Evolutionary conservation across 768 basidiomycete genomes (phyloP).

Genomic region (Auriscalpium orientale): DNA sequence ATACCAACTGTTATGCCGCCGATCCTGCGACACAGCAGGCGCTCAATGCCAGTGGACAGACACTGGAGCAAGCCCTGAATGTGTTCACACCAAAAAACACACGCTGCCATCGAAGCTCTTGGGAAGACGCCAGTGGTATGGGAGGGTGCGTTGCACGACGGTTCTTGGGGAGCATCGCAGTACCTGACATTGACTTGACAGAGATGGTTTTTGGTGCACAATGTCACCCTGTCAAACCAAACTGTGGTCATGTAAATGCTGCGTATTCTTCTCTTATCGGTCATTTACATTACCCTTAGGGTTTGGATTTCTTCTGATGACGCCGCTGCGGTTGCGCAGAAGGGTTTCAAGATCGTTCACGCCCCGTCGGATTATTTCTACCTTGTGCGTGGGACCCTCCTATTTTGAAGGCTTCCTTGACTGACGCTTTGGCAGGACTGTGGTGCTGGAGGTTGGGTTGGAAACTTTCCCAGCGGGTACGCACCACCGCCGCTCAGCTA

Average conservation of each 20-base stretch:
- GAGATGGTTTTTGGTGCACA: conserved; percentile 30
- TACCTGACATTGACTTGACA: neutral
- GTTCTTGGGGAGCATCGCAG: no score
- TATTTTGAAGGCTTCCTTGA: neutral
- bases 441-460: neutral
- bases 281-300: conserved; percentile 51
- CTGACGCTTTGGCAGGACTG: neutral
- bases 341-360: conserved; percentile 58
- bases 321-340: conserved; percentile 49
- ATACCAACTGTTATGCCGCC: conserved; percentile 30
- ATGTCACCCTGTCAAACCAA: conserved; percentile 27
- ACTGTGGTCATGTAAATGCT: conserved; percentile 16
- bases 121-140: conserved; percentile 46
- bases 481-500: neutral
- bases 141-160: conserved; percentile 25
- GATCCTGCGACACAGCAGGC: conserved; percentile 27
- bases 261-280: conserved; percentile 34
- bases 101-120: conserved; percentile 20
- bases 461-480: neutral
- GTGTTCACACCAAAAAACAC: conserved; percentile 30
- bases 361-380: conserved; percentile 74
- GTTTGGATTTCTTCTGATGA: conserved; percentile 68
- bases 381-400: conserved; percentile 31
- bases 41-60: conserved; percentile 27
- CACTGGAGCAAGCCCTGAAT: conserved; percentile 33